These are phyloP conservation scores for Cadophora malorum DNA, from an alignment of 2,329 filamentous ascomycete species.

Conservation along the genomic window DNA sequence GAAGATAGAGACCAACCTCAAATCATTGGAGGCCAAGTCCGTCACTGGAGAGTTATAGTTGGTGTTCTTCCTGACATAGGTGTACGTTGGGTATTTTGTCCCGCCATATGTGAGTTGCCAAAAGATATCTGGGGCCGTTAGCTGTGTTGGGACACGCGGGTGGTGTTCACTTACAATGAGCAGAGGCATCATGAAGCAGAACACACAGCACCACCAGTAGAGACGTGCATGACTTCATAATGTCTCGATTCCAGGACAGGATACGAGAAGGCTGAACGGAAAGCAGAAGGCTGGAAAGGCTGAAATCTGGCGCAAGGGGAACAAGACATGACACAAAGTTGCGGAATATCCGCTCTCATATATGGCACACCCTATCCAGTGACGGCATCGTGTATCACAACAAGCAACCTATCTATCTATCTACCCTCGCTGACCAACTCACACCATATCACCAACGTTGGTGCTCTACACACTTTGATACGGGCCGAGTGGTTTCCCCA, in stretches of 20 bases:
- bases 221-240: conserved; percentile 32
- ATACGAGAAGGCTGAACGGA: neutral
- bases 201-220: conserved; percentile 22
- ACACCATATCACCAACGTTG: too few relatives aligned
- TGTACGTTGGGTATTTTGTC: conserved; percentile 50
- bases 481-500: too few relatives aligned
- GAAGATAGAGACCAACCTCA: conserved; percentile 31
- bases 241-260: conserved; percentile 6
- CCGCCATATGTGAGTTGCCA: conserved; percentile 36
- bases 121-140: conserved; percentile 38
- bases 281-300: too few relatives aligned
- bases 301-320: too few relatives aligned
- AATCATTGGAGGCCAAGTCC: conserved; percentile 35
- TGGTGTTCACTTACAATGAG: conserved; percentile 26
- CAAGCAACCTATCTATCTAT: too few relatives aligned
- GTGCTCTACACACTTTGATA: too few relatives aligned
- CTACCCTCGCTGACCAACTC: too few relatives aligned
- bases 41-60: conserved; percentile 57
- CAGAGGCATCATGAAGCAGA: conserved; percentile 24
- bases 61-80: conserved; percentile 52
- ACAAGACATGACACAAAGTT: too few relatives aligned
- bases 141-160: neutral
- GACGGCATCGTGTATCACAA: too few relatives aligned
- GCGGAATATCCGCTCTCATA: too few relatives aligned
- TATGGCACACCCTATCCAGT: too few relatives aligned